Conservation (phyloP, 1,284 basidiomycete species). For the Pterula multifida region DNA sequence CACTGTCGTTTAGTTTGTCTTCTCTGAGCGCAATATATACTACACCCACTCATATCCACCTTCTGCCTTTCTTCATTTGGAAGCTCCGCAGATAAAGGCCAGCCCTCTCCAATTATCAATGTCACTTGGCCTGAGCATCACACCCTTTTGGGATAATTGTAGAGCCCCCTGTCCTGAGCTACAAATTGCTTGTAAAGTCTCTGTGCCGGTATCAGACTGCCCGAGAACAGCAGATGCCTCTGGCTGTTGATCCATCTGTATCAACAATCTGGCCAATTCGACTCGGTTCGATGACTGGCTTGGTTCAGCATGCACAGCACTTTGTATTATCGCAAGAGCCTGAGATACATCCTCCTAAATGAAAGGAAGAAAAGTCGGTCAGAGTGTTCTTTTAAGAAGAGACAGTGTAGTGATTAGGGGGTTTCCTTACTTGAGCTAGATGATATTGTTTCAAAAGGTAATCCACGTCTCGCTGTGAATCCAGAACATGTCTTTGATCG, state of each 20-base stretch:
- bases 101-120: constrained; percentile 45
- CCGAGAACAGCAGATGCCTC: constrained; percentile 25
- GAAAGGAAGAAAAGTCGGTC: not conserved
- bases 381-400: too few relatives aligned
- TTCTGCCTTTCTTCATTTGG: not conserved
- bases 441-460: constrained; percentile 58
- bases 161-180: constrained; percentile 20
- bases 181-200: constrained; percentile 11
- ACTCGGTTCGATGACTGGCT: constrained; percentile 32
- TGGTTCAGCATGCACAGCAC: constrained; percentile 45
- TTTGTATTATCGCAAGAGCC: constrained; percentile 44
- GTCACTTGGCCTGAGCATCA: constrained; percentile 59
- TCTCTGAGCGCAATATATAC: not conserved
- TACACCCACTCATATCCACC: not conserved
- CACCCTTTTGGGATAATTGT: constrained; percentile 46
- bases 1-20: not conserved
- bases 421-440: constrained; percentile 43
- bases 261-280: constrained; percentile 38
- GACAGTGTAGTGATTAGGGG: not conserved
- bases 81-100: constrained; percentile 29
- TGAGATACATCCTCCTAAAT: constrained; percentile 36
- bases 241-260: constrained; percentile 27
- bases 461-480: constrained; percentile 53
- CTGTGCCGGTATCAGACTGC: constrained; percentile 16
- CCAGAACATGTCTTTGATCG: constrained; percentile 48